Conservation (phyloP, 495 filamentous ascomycete genomes). For the Pyronema omphalodes region DNA sequence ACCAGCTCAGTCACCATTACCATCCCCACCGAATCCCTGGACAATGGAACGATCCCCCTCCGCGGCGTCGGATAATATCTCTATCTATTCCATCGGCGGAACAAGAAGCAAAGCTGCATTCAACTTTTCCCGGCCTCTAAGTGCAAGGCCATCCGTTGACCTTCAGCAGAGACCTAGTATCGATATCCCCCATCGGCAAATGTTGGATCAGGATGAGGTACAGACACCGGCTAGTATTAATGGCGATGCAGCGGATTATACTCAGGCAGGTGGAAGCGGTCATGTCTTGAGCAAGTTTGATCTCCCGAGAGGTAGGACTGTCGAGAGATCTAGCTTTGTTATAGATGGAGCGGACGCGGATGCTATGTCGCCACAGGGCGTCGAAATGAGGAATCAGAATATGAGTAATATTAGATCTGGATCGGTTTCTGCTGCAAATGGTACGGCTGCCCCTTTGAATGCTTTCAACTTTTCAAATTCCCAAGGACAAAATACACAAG, state of each 20-base stretch:
- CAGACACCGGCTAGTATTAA: conserved; percentile 47
- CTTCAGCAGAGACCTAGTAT: conserved; percentile 24
- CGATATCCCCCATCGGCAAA: conserved; percentile 23
- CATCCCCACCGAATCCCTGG: conserved; percentile 27
- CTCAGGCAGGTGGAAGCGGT: conserved; percentile 39
- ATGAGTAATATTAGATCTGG: no score
- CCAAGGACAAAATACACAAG: no score
- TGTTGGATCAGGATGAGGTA: neutral
- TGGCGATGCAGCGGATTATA: conserved; percentile 37
- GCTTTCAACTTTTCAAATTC: no score
- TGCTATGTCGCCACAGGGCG: no score
- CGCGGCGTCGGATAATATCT: conserved; percentile 25
- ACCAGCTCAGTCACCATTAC: conserved; percentile 33
- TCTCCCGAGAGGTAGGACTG: conserved; percentile 58
- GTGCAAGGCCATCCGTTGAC: conserved; percentile 48
- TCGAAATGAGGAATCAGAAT: no score
- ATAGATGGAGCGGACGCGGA: no score
- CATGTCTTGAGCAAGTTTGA: conserved; percentile 72
- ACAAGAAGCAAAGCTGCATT: conserved; percentile 53
- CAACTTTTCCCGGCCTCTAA: conserved; percentile 85
- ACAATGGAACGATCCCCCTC: conserved; percentile 25
- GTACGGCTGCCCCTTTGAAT: no score
- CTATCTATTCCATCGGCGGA: conserved; percentile 34
- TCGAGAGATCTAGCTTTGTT: conserved; percentile 29
- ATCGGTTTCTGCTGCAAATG: no score